phyloP scores from a whole-genome alignment of 345 rosid genomes.

The Kandelia obovata region DNA sequence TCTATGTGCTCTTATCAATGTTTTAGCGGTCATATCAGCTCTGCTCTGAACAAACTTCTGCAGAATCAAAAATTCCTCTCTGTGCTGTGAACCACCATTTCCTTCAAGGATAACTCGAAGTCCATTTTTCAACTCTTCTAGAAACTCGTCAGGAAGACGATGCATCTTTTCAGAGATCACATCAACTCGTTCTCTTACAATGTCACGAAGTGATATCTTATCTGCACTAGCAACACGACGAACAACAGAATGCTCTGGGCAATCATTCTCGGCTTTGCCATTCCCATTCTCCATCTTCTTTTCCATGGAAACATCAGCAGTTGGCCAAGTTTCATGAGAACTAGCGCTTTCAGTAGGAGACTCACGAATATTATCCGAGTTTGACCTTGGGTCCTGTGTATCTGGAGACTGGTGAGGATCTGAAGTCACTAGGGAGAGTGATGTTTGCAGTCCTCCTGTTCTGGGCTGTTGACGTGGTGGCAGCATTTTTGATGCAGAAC shows the following conservation, averaged over 20 bases:
- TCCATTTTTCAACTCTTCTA: conserved; percentile 75
- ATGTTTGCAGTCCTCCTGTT: conserved; percentile 54
- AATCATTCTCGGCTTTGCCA: conserved; percentile 61
- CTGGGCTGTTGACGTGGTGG: conserved; percentile 93
- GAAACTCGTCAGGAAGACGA: conserved; percentile 67
- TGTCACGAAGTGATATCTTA: conserved; percentile 75
- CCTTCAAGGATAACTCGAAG: conserved; percentile 84
- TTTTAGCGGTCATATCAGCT: conserved; percentile 74
- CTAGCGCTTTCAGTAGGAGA: conserved; percentile 98
- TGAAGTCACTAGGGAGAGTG: conserved; percentile 66
- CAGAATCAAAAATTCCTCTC: conserved; percentile 70
- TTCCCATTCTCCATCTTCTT: conserved; percentile 77
- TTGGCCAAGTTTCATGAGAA: conserved; percentile 94
- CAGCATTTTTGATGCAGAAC: conserved; percentile 56
- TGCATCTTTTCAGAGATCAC: conserved; percentile 72
- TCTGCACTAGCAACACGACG: conserved; percentile 62
- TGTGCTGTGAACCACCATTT: conserved; percentile 71
- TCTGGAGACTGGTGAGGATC: conserved; percentile 65
- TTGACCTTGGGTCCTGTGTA: conserved; percentile 58
- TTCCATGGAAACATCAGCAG: conserved; percentile 51
- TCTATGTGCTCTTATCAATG: conserved; percentile 73
- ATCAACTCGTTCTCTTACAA: conserved; percentile 88
- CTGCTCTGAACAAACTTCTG: conserved; percentile 84
- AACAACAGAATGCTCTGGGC: conserved; percentile 66
- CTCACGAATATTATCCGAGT: conserved; percentile 69